These are phyloP conservation scores for Guillardia theta DNA, from an alignment of 78 protist species.

Conservation along the genomic window DNA sequence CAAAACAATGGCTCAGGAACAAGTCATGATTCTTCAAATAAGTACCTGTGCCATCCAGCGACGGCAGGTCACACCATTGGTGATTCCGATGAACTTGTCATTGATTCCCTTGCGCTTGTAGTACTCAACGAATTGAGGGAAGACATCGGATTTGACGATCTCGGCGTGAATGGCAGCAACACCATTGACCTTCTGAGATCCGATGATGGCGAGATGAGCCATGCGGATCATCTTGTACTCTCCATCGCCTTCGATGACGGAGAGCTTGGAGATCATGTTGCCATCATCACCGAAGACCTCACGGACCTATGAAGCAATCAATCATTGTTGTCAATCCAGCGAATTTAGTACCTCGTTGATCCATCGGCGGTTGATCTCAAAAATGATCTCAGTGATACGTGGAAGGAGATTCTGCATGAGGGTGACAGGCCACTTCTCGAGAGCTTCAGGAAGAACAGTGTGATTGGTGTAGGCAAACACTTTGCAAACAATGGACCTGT, in stretches of 20 bases:
- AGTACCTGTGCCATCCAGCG: conserved; percentile 86
- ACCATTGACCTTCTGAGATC: conserved; percentile 84
- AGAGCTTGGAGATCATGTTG: conserved; percentile 53
- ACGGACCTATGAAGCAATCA: neutral
- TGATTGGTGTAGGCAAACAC: conserved; percentile 93
- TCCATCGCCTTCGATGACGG: conserved; percentile 74
- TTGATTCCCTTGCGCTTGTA: conserved; percentile 68
- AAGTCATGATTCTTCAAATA: neutral
- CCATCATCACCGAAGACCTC: conserved; percentile 34
- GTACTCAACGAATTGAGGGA: conserved; percentile 27
- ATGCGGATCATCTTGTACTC: conserved; percentile 65
- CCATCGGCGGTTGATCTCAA: conserved; percentile 86
- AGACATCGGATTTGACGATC: conserved; percentile 70
- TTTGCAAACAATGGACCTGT: neutral
- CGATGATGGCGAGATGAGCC: conserved; percentile 91
- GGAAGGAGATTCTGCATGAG: conserved; percentile 87
- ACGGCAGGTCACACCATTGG: conserved; percentile 97
- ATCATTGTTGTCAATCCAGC: neutral
- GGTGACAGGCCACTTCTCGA: conserved; percentile 93
- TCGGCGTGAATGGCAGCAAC: conserved; percentile 94
- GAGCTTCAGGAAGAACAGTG: conserved; percentile 96
- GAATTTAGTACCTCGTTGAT: conserved; percentile 58
- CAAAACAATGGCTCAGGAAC: neutral
- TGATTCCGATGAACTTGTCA: conserved; percentile 68
- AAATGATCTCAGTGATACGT: conserved; percentile 87